Percentiles rank a stretch among this genome's conserved stretches.
Conservation (phyloP, 1,284 basidiomycete genomes). For the Singerocomus rubriflavus region DNA sequence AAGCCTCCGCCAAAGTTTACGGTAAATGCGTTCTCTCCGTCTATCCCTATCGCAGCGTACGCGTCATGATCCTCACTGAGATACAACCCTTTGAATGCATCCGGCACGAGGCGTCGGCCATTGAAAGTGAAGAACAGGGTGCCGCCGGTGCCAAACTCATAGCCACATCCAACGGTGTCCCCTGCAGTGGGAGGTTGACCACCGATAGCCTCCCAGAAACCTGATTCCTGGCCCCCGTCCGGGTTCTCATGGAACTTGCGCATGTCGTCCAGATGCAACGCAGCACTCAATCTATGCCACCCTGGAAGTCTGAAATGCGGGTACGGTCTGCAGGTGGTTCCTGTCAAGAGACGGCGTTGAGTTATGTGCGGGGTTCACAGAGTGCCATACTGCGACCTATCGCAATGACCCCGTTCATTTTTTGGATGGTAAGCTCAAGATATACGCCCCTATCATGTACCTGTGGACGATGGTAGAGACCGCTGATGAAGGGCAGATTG, state of each 20-base stretch:
- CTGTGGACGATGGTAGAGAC: conserved; percentile 52
- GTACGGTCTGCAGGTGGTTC: too few relatives aligned
- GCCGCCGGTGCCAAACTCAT: conserved; percentile 46
- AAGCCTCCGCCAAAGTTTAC: not conserved
- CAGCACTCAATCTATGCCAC: too few relatives aligned
- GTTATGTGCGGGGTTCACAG: too few relatives aligned
- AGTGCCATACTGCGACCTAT: conserved; percentile 40
- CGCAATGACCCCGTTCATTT: conserved; percentile 57
- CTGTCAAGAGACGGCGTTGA: too few relatives aligned
- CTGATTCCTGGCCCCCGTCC: conserved; percentile 40
- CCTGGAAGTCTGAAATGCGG: too few relatives aligned
- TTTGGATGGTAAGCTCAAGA: conserved; percentile 54
- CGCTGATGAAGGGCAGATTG: conserved; percentile 53
- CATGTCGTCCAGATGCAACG: too few relatives aligned
- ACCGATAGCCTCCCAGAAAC: conserved; percentile 21
- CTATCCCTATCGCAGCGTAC: not conserved
- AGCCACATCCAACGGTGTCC: conserved; percentile 62
- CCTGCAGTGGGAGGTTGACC: not conserved
- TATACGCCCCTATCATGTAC: conserved; percentile 27
- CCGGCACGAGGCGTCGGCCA: conserved; percentile 43
- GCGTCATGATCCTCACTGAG: not conserved
- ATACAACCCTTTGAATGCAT: too few relatives aligned
- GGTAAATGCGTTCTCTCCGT: not conserved
- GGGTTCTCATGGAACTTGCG: too few relatives aligned
- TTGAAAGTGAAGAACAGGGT: conserved; percentile 67